A percentile compares a stretch with the other conserved stretches of the same genome.
Conservation (phyloP, 2,329 filamentous ascomycete genomes). For the Fusarium succisae region DNA sequence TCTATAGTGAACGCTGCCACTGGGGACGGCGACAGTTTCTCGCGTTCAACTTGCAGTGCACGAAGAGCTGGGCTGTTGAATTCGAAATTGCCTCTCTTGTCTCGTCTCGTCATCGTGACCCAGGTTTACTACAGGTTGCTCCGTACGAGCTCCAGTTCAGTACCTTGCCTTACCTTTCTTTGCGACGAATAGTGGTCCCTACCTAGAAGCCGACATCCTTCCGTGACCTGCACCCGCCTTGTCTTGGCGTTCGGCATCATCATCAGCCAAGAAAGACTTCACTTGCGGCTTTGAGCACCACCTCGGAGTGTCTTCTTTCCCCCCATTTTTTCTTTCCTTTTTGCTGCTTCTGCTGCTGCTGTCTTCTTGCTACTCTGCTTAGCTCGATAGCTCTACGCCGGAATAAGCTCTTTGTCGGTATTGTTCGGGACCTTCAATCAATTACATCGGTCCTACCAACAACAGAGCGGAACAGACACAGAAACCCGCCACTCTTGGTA, state of each 20-base stretch:
- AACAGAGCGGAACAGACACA: conserved; percentile 2
- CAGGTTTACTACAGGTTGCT: conserved; percentile 1
- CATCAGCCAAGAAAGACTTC: conserved; percentile 25
- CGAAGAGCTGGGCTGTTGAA: not conserved
- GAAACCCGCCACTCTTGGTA: conserved; percentile 20
- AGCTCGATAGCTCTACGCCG: conserved; percentile 11
- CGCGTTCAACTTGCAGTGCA: not conserved
- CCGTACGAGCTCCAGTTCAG: not conserved
- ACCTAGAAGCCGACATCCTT: conserved; percentile 30
- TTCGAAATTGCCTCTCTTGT: not conserved
- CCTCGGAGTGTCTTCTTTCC: not conserved
- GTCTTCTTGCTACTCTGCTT: not conserved
- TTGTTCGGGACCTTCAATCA: conserved; percentile 1
- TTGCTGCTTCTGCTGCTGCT: not conserved
- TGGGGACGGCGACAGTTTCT: conserved; percentile 16
- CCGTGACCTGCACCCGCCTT: conserved; percentile 33
- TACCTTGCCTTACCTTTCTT: not conserved
- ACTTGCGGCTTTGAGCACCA: not conserved
- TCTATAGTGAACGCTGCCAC: conserved; percentile 29
- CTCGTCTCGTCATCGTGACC: conserved; percentile 10
- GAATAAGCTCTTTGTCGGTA: conserved; percentile 11
- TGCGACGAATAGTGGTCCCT: conserved; percentile 8
- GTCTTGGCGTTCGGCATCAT: conserved; percentile 35
- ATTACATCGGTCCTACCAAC: conserved; percentile 10
- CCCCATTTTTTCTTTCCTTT: not conserved